Base-by-base conservation (phyloP, 2,329 filamentous ascomycete genomes). In the Amauroascus niger region DNA sequence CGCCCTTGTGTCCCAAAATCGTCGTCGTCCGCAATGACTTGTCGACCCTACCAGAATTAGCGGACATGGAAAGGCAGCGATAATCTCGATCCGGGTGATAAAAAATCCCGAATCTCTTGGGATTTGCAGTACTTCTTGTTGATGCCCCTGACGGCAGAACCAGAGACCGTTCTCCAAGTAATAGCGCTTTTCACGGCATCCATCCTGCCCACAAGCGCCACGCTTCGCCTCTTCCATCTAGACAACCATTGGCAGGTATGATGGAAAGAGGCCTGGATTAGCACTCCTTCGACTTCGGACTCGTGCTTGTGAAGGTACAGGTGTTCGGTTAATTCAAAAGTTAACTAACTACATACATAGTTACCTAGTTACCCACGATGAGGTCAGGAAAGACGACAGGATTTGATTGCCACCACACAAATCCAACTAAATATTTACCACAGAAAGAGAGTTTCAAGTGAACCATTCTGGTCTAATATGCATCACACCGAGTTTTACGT, bases 141-240 rank as follows among this genome's bases (percentile, higher is more conserved):
- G 81, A 72, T 94, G 88, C 30, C 88, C 88, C 60, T 87, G 83
- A 58, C 84, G 77, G 69, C 88, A 95, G 67, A 87, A 94, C 58
- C 83, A 81, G 55, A 84, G 79, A 2, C 88, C 87, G 68, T 86
- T 86, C 60, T 89, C 82, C 30, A 83, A 74, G 64, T 87, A 86
- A 71, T 85, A 88, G 58, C 79, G 79, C 40, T 77, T 78, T 49
- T 86, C 84, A 56, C 85, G 83, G 65, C 88, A 95, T 62, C 79
- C 78, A 57, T 80, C 77, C 57, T 79, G 72, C 47, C 76, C 77
- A 61, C 79, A 82, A 48, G 64, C 65, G 56, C 74, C 74, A 57
- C 71, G 73, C 52, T 69, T 71, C 52, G 65, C 64, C 61, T 75
- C 75, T 52, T 72, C 69, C 70, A 70, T 71, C 28, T 52, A 55